Percentiles rank a stretch among this genome's conserved stretches.
These are phyloP conservation scores for Pseudocercospora fuligena DNA, from an alignment of 2,329 filamentous ascomycete species.

Conservation along the genomic window DNA sequence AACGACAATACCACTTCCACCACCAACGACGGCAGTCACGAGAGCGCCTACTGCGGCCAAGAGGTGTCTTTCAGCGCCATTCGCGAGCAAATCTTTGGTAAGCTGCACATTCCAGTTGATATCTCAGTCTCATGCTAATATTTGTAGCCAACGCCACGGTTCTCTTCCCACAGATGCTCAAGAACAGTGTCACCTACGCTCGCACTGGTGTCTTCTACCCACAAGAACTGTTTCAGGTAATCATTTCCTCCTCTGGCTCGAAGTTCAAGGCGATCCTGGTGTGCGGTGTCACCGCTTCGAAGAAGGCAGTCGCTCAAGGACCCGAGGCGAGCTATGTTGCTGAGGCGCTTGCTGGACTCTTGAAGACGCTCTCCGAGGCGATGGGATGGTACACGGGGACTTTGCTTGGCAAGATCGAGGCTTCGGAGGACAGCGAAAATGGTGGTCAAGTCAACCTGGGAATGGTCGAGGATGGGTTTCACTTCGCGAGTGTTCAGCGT, in stretches of 20 bases:
- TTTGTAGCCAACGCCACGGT: slow-evolving; percentile 23
- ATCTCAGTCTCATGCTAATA: slow-evolving; percentile 8
- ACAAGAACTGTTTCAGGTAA: slow-evolving; percentile 21
- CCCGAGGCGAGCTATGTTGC: not conserved
- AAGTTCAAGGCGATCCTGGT: slow-evolving; percentile 20
- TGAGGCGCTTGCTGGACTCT: slow-evolving; percentile 17
- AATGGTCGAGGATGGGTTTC: slow-evolving; percentile 24
- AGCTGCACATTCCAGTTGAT: not conserved
- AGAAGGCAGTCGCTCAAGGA: slow-evolving; percentile 14
- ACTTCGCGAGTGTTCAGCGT: slow-evolving; percentile 21
- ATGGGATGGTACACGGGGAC: slow-evolving; percentile 25
- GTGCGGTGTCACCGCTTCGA: slow-evolving; percentile 1
- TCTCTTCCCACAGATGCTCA: slow-evolving; percentile 21
- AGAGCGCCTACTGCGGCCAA: not conserved
- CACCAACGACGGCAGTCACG: not conserved
- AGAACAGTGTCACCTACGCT: not conserved
- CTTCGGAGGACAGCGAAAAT: slow-evolving; percentile 19
- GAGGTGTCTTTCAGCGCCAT: not conserved
- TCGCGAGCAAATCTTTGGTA: slow-evolving; percentile 28
- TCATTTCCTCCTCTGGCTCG: slow-evolving; percentile 11
- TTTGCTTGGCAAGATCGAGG: slow-evolving; percentile 21
- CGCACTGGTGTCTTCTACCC: slow-evolving; percentile 12
- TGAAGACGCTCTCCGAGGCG: slow-evolving; percentile 16
- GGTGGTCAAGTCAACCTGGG: slow-evolving; percentile 18
- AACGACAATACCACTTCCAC: not conserved